Evolutionary conservation across 352 stramenopile genomes (phyloP), one percentile per base, ranked within the genome.

Genomic region (Pilasporangium apinafurcum): DNA sequence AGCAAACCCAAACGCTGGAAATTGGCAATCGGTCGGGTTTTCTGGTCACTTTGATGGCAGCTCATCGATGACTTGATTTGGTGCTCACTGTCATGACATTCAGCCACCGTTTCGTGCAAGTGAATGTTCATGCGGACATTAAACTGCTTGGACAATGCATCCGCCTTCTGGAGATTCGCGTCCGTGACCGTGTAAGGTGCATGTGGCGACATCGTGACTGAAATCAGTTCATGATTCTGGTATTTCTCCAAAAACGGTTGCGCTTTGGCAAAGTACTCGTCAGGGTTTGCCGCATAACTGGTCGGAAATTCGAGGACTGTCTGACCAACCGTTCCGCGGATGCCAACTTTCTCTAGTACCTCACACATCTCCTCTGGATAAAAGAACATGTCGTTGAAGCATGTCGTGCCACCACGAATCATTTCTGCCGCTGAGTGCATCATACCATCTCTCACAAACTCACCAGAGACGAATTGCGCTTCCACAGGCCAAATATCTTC

Each of bases 381-480:
- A 55, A 92, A 94, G 71, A 93, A 95, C 86, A 96, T 96, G 62
- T 96, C 84, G 44, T 94, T 94, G 59, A 78, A 92, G 58, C 84
- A 95, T 13, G 86, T 96, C 21, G 82, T 94, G 25, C 86, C 86
- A 31, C 71, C 58, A 16, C 80, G 74, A n/a, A 96, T 72, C 73
- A 95, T 92, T 67, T 96, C 86, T n/a, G 84, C 84, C 5, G 69
- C 70, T 2, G 83, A 83, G 37, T 93, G 77, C 14, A 62, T 66
- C 51, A 81, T 83, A 31, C 79, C 84, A 34, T 86, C 72, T 10
- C 56, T 51, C 16, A 94, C 61, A 48, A 95, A 95, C 13, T 80
- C 70, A 3, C 70, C 65, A 18, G 51, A 56, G 2, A 95, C 70
- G 39, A 92, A 92, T 31, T 80, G 63, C 36, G 50, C 73, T 46